Base-by-base conservation (phyloP, 2,329 filamentous ascomycete genomes). In the Penicillium sclerotigenum region DNA sequence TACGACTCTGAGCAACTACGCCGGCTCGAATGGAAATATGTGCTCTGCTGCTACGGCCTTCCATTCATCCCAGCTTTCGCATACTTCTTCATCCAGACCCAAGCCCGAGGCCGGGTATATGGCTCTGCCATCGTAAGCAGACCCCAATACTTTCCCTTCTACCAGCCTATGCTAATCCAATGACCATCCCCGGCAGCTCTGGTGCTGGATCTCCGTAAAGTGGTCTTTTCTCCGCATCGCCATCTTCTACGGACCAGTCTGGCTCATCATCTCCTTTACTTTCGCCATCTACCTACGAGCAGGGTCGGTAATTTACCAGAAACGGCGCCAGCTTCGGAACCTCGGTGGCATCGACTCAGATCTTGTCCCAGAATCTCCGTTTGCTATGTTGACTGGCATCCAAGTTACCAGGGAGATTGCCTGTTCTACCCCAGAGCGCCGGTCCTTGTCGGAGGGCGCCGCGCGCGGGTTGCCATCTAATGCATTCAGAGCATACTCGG, bases 181-280 rank as follows among this genome's bases (percentile, higher is more conserved):
- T 10, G 9, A 28, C 6, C 4, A 16, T 14, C 4, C 24, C n/a
- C n/a, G n/a, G 42, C 54, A 82, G 79, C 73, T 94, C 22, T 95
- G 90, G 90, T 95, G 90, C 69, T 94, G 90, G 90, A 80, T 94
- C 18, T 76, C 80, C 2, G 68, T 76, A 2, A 73, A 83, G 5
- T 91, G 87, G 82, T 87, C 90, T 54, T 81, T 86, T 56, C 83
- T 89, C 71, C 86, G 90, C 37, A 85, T 94, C 55, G 83, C 83
- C 3, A 82, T 85, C 28, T 93, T 92, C 69, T 95, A 94, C 53
- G 75, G 71, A 3, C 75, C 75, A 5, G 71, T 76, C 26, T 78
- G 76, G 75, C 67, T 75, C 22, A 65, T 76, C 51, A 74, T 78
- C 46, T 62, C 68, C 8, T 40, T 74, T 22, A 77, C 75, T 2